These are phyloP conservation scores for Xylaria arbuscula DNA, from an alignment of 2,329 filamentous ascomycete genomes.

Conservation along the genomic window DNA sequence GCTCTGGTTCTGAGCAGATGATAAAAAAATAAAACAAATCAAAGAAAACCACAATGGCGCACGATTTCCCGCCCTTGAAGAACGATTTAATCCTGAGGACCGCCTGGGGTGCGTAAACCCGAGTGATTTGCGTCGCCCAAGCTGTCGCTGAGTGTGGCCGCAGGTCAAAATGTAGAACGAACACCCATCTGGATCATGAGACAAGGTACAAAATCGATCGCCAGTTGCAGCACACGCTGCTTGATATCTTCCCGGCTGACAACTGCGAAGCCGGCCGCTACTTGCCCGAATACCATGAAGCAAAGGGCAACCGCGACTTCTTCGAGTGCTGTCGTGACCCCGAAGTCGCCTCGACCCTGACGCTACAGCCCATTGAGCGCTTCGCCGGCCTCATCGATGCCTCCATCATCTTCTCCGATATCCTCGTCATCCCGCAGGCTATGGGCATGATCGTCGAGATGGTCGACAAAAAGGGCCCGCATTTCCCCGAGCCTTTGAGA, in stretches of 20 bases:
- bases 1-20: not conserved
- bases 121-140: conserved; percentile 30
- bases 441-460: conserved; percentile 99
- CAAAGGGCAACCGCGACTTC: conserved; percentile 90
- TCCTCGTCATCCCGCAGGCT: conserved; percentile 95
- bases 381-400: conserved; percentile 92
- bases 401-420: conserved; percentile 99
- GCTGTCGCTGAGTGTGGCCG: conserved; percentile 42
- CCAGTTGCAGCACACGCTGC: not conserved
- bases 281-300: conserved; percentile 96
- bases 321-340: conserved; percentile 97
- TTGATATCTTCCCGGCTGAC: conserved; percentile 17
- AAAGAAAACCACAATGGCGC: conserved; percentile 65
- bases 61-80: conserved; percentile 83
- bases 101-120: conserved; percentile 76
- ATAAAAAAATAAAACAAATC: not conserved
- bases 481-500: conserved; percentile 87
- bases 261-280: conserved; percentile 82
- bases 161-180: conserved; percentile 90
- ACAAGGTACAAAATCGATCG: conserved; percentile 73
- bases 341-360: conserved; percentile 92
- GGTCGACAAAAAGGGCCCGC: conserved; percentile 95
- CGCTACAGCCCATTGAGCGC: conserved; percentile 93
- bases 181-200: conserved; percentile 99
- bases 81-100: conserved; percentile 93